Percentiles rank a stretch among this genome's conserved stretches.
phyloP scores from a whole-genome alignment of 768 basidiomycete genomes.

The Podaxis pistillaris region DNA sequence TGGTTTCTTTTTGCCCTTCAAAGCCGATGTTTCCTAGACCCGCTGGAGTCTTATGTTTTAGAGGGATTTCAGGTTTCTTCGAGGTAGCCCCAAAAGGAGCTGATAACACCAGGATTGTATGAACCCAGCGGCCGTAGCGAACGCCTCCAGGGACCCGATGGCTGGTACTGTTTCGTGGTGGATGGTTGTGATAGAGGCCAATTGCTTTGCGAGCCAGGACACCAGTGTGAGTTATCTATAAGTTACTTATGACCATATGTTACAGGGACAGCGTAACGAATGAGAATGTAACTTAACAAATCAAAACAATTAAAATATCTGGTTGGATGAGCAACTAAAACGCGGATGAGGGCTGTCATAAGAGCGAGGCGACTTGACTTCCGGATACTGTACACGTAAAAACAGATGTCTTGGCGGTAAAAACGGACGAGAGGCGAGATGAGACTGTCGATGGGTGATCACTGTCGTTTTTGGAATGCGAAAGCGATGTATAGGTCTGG shows the following conservation, averaged over 20 bases:
- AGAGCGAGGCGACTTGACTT: not conserved
- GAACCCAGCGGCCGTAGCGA: too few relatives aligned
- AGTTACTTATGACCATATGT: not conserved
- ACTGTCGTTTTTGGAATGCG: conserved; percentile 72
- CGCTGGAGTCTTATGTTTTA: too few relatives aligned
- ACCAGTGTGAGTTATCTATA: conserved; percentile 37
- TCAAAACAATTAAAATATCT: not conserved
- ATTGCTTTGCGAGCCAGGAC: conserved; percentile 40
- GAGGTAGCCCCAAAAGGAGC: too few relatives aligned
- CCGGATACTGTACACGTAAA: not conserved
- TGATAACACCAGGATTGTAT: too few relatives aligned
- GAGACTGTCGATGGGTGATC: not conserved
- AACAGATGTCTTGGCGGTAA: not conserved
- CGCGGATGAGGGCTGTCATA: not conserved
- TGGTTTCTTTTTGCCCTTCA: too few relatives aligned
- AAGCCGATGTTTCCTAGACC: too few relatives aligned
- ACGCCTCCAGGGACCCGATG: too few relatives aligned
- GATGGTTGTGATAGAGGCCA: conserved; percentile 54
- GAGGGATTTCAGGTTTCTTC: too few relatives aligned
- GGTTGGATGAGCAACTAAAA: not conserved
- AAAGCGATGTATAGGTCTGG: conserved; percentile 93
- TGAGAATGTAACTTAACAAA: not conserved
- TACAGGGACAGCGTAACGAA: not conserved
- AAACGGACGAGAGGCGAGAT: not conserved
- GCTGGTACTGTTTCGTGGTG: too few relatives aligned